phyloP scores from a whole-genome alignment of 1,139 yeast species.

The Geotrichum klebahnii region DNA sequence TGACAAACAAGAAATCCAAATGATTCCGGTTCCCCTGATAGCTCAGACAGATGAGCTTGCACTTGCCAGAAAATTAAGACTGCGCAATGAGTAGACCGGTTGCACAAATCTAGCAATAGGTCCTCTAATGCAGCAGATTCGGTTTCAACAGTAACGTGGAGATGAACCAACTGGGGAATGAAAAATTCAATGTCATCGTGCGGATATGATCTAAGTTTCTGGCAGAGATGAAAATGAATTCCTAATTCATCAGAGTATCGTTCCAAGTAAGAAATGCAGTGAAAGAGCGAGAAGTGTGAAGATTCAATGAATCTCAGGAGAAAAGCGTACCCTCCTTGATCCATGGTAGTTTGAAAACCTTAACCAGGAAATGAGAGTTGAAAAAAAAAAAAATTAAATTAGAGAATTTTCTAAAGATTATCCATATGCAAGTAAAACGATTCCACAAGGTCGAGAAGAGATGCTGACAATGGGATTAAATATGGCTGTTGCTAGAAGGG shows the following conservation, averaged over 20 bases:
- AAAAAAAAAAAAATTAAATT: too few relatives aligned
- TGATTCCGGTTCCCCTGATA: slow-evolving; percentile 66
- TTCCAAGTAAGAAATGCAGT: slow-evolving; percentile 62
- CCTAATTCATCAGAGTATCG: slow-evolving; percentile 69
- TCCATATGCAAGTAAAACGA: too few relatives aligned
- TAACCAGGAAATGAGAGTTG: background rate
- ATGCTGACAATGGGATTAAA: too few relatives aligned
- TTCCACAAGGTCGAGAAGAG: too few relatives aligned
- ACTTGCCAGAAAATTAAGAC: slow-evolving; percentile 78
- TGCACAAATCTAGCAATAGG: slow-evolving; percentile 61
- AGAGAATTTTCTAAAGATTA: too few relatives aligned
- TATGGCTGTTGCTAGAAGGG: too few relatives aligned
- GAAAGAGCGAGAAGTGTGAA: slow-evolving; percentile 57
- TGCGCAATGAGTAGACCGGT: slow-evolving; percentile 81
- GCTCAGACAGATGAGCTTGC: slow-evolving; percentile 68
- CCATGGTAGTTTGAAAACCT: slow-evolving; percentile 13
- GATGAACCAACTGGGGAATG: slow-evolving; percentile 85
- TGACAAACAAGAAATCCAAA: slow-evolving; percentile 82
- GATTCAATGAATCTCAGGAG: slow-evolving; percentile 53
- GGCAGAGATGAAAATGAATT: slow-evolving; percentile 68
- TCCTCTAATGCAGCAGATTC: slow-evolving; percentile 92
- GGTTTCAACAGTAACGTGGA: slow-evolving; percentile 76
- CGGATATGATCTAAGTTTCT: slow-evolving; percentile 53
- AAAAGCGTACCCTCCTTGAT: slow-evolving; percentile 42
- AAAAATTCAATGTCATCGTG: slow-evolving; percentile 79